A percentile compares a stretch with the other conserved stretches of the same genome.
Conservation (phyloP, 116 monocot genomes). For the Papilionanthe hybrid region DNA sequence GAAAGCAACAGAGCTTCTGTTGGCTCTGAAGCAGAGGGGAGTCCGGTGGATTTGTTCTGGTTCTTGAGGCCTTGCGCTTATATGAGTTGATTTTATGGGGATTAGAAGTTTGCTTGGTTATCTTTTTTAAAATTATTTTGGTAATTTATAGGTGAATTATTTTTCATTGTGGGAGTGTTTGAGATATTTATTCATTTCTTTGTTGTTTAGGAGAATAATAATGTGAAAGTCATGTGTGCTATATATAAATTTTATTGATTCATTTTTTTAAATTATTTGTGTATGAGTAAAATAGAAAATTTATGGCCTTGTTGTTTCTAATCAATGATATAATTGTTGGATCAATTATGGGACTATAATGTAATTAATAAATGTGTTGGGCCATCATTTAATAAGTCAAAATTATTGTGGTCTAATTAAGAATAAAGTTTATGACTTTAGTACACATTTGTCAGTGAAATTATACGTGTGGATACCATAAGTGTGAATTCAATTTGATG, state of each 20-base stretch:
- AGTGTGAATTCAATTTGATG: too few relatives aligned
- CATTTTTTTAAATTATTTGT: too few relatives aligned
- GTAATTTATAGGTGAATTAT: background rate
- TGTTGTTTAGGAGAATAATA: background rate
- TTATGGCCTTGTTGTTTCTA: too few relatives aligned
- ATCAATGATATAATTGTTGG: too few relatives aligned
- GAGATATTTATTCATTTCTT: background rate
- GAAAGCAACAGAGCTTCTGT: conserved; percentile 15
- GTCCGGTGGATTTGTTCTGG: conserved; percentile 64
- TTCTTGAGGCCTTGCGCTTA: conserved; percentile 86
- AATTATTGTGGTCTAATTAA: too few relatives aligned
- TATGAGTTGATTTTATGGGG: conserved; percentile 19
- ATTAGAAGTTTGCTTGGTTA: background rate
- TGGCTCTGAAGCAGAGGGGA: conserved; percentile 30
- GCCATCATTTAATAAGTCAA: too few relatives aligned
- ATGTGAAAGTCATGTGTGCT: background rate
- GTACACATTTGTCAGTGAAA: too few relatives aligned
- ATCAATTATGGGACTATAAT: too few relatives aligned
- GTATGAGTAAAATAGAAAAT: too few relatives aligned
- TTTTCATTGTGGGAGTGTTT: background rate
- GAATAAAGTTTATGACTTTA: too few relatives aligned
- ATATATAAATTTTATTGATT: background rate
- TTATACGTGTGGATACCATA: too few relatives aligned
- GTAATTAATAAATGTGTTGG: too few relatives aligned
- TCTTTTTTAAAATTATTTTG: background rate